Base-by-base conservation (phyloP, 768 basidiomycete genomes). In the Hemileccinum rubropunctum region DNA sequence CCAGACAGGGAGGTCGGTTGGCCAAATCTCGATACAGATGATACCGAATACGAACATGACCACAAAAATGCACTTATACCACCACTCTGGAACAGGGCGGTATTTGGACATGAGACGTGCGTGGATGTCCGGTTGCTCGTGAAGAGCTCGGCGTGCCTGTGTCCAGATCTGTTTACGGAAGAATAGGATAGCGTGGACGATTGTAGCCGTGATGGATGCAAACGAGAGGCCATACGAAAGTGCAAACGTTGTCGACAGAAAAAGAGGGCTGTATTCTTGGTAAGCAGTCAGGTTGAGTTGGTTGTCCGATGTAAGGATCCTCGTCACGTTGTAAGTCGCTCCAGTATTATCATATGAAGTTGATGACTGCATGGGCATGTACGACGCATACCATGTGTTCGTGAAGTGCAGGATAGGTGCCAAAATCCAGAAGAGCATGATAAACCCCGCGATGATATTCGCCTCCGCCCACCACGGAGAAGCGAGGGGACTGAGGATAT, bases 121-220 rank as follows among this genome's bases (percentile, higher is more conserved):
- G 59, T 85, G 84, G 15, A 86, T 72, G 57, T 86, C 83, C 6
- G 78, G 75, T 54, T 78, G 78, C 51, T 81, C 80, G 43, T 75
- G 72, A 47, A 81, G 66, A 27, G 79, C 75, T 45, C 71, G 71
- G 41, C 70, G 69, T 47, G 81, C 75, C 39, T 81, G 80, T 7
- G 73, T 59, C 65, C 74, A 72, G 49, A 83, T 79, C 37, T 81
- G 81, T 45, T 78, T 76, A 60, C 78, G 77, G 66, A 84, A 82
- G 75, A 74, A 63, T 64, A 84, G 51, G 68, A 81, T 27, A 7
- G 70, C 62, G 40, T 77, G 75, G 23, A 65, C 62, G 14, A 76
- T 45, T 1, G 70, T 73, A 6, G 74, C 65, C 0, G 73, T 67
- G 56, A 78, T 73, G 27, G 62, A 58, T 14, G 75, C 76, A 47